Conservation (phyloP, 352 stramenopile species). For the Pythium brachiatum region DNA sequence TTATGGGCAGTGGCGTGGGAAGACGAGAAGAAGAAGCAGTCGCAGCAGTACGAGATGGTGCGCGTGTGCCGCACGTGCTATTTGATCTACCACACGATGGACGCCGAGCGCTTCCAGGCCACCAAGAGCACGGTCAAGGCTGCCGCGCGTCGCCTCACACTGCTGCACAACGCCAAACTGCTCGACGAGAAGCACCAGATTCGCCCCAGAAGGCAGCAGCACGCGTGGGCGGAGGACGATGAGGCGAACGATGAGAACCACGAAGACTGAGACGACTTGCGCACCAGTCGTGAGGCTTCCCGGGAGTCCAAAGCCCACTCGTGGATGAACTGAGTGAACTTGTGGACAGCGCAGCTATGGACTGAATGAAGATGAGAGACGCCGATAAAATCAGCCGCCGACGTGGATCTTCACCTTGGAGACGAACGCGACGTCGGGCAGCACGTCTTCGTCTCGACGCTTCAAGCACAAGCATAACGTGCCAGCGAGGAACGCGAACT, state of each 20-base stretch:
- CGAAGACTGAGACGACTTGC: neutral
- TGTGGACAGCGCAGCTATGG: no score
- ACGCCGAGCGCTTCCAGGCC: constrained; percentile 27
- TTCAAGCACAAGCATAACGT: constrained; percentile 73
- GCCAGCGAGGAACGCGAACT: constrained; percentile 49
- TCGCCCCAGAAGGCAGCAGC: neutral
- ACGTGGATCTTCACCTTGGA: constrained; percentile 28
- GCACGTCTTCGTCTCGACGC: constrained; percentile 63
- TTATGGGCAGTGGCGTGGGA: constrained; percentile 41
- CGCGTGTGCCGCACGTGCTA: constrained; percentile 27
- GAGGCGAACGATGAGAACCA: neutral
- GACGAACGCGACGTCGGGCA: constrained; percentile 54
- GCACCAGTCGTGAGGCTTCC: neutral
- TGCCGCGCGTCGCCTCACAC: constrained; percentile 17
- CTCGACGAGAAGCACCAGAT: constrained; percentile 1
- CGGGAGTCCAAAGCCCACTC: neutral
- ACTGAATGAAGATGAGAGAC: no score
- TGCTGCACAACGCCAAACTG: constrained; percentile 27
- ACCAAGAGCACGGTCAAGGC: constrained; percentile 29
- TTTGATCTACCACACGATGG: constrained; percentile 28
- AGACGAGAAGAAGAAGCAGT: constrained; percentile 34
- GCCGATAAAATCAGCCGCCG: constrained; percentile 26
- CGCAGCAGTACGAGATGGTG: constrained; percentile 31
- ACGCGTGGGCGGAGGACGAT: constrained; percentile 1
- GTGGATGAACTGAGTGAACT: neutral